phyloP scores from a whole-genome alignment of 768 basidiomycete genomes.

The Collybia sp. region DNA sequence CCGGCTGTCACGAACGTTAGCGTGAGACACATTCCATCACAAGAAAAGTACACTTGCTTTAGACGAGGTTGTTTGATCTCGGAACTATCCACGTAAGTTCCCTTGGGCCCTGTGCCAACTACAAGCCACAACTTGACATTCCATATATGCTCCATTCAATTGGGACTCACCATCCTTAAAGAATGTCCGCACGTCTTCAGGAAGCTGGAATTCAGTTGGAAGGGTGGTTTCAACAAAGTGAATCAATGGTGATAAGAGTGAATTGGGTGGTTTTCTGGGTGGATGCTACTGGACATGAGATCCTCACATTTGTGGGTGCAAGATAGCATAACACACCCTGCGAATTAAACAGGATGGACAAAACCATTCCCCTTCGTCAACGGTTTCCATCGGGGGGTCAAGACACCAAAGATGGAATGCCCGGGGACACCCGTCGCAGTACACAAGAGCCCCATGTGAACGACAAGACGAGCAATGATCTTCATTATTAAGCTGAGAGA shows the following conservation, averaged over 20 bases:
- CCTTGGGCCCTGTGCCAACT: conserved; percentile 80
- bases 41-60: conserved; percentile 54
- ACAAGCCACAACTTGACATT: conserved; percentile 12
- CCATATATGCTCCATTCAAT: conserved; percentile 1
- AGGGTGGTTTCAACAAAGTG: conserved; percentile 62
- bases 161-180: conserved; percentile 78
- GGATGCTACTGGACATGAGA: conserved; percentile 46
- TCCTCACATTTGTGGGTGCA: conserved; percentile 8
- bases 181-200: conserved; percentile 74
- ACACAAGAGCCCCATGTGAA: conserved; percentile 80
- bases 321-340: conserved; percentile 45
- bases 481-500: conserved; percentile 53
- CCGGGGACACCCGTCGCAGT: conserved; percentile 95
- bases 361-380: conserved; percentile 88
- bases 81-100: conserved; percentile 79
- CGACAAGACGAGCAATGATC: conserved; percentile 86
- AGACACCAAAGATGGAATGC: conserved; percentile 97
- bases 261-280: conserved; percentile 57
- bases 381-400: conserved; percentile 88
- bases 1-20: conserved; percentile 41
- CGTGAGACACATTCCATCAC: conserved; percentile 8
- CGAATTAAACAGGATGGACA: conserved; percentile 67
- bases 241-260: conserved; percentile 70
- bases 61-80: conserved; percentile 72
- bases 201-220: conserved; percentile 82